phyloP scores from a whole-genome alignment of 306 rosid species.

The Datisca glomerata region DNA sequence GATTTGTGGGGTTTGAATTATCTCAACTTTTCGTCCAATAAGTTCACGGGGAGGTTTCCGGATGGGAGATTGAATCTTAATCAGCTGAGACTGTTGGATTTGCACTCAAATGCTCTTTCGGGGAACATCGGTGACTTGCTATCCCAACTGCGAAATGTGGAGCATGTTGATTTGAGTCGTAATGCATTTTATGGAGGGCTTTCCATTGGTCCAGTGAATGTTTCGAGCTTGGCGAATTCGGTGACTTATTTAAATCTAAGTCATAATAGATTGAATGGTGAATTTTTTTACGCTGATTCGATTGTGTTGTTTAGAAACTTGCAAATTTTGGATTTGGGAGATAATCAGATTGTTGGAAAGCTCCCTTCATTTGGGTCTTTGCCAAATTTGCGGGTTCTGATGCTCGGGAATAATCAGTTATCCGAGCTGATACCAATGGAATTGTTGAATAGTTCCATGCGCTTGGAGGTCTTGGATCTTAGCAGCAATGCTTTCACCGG shows the following conservation, averaged over 20 bases:
- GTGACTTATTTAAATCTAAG: slow-evolving; percentile 47
- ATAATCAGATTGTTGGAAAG: slow-evolving; percentile 51
- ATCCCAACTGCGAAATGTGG: slow-evolving; percentile 47
- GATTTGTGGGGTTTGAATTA: slow-evolving; percentile 57
- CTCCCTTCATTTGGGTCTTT: slow-evolving; percentile 57
- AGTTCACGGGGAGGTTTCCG: slow-evolving; percentile 60
- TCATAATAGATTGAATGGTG: slow-evolving; percentile 42
- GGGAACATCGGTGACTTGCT: slow-evolving; percentile 46
- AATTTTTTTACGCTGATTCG: slow-evolving; percentile 38
- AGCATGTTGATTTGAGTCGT: slow-evolving; percentile 59
- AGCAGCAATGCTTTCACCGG: slow-evolving; percentile 78
- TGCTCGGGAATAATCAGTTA: slow-evolving; percentile 43
- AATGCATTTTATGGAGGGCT: slow-evolving; percentile 62
- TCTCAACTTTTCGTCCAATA: slow-evolving; percentile 58
- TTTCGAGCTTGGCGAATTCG: slow-evolving; percentile 62
- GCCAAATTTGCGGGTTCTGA: slow-evolving; percentile 43
- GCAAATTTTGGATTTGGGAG: slow-evolving; percentile 61
- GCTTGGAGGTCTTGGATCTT: slow-evolving; percentile 67
- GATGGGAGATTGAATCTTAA: slow-evolving; percentile 54
- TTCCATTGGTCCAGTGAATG: slow-evolving; percentile 23
- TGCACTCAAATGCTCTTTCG: slow-evolving; percentile 54
- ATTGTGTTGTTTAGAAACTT: slow-evolving; percentile 47
- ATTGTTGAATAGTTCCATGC: slow-evolving; percentile 39
- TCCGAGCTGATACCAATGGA: slow-evolving; percentile 50
- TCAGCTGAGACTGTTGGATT: slow-evolving; percentile 68